phyloP scores from a whole-genome alignment of 2,329 filamentous ascomycete species.

The Xylaria arbuscula region DNA sequence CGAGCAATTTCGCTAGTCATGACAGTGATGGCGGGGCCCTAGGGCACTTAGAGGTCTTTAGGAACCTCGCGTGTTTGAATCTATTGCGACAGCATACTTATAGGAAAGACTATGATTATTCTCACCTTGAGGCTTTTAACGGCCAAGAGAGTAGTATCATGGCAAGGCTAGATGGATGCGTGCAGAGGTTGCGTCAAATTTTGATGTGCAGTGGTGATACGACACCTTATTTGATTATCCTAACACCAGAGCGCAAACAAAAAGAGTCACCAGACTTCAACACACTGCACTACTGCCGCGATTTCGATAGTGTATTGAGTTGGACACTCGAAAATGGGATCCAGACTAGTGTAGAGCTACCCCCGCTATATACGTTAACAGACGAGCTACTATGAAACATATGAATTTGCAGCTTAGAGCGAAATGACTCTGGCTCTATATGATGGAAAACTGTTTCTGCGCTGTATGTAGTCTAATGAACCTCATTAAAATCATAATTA shows the following conservation, averaged over 20 bases:
- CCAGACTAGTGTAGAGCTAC: too few species aligned
- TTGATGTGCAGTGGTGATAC: background rate
- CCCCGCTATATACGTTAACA: too few species aligned
- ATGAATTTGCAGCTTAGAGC: too few species aligned
- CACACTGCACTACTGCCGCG: slow-evolving; percentile 1
- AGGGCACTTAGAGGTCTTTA: background rate
- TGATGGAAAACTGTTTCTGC: too few species aligned
- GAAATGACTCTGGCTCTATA: too few species aligned
- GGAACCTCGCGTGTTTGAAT: background rate
- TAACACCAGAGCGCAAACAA: background rate
- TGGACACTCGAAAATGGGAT: background rate
- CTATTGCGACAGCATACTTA: background rate
- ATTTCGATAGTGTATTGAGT: background rate
- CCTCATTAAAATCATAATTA: too few species aligned
- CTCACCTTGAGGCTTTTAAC: background rate
- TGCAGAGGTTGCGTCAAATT: background rate
- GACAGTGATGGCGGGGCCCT: background rate
- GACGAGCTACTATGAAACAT: too few species aligned
- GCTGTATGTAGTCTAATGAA: too few species aligned
- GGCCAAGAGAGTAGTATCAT: background rate
- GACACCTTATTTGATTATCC: background rate
- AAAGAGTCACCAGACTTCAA: slow-evolving; percentile 5
- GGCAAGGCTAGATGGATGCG: background rate
- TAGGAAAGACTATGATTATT: background rate
- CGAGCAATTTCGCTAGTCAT: too few species aligned